Evolutionary conservation across 1,139 yeast genomes (phyloP), one percentile per base, ranked within the genome.

Genomic region (Wickerhamomyces sp.): DNA sequence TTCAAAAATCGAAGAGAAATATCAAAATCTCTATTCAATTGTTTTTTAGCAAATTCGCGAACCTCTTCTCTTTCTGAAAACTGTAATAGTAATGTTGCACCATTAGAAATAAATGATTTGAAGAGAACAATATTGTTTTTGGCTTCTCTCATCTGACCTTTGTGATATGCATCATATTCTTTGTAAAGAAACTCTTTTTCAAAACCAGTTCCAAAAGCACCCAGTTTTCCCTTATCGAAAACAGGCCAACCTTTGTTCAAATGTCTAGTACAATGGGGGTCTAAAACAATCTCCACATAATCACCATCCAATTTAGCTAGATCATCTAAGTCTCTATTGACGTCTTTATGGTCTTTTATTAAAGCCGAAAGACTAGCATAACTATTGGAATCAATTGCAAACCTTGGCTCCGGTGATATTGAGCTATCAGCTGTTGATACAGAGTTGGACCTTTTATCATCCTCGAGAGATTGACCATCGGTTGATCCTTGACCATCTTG

Each of bases 1-100:
- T 54, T 51, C 31, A 54, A 33, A 25, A 48, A 54, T 41, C 56
- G 47, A 30, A 52, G 31, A 2, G 46, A 43, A 15, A 52, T 45
- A 32, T 52, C 56, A 34, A 47, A 50, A 33, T 52, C 55, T 36
- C 48, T 46, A 15, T 46, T 42, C 25, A 49, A 9, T 9, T 38
- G 40, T 7, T 28, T 35, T 17, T 33, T 36, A 0, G 54, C 51
- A 4, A 36, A n/a, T 3, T 41, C 35, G 22, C 19, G 43, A 4
- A 42, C 48, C n/a, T 44, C 37, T 14, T 36, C 27, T 21, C 42
- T 36, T 6, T 39, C 22, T 3, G 47, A 33, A 24, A 44, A 40
- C 15, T 51, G 49, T 4, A 31, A 18, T 4, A 54, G 22, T 4
- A 47, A 15, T 5, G 48, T 45, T 15, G 56, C 50, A 33, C 55